Evolutionary conservation across 352 stramenopile genomes (phyloP).

Genomic region (Globisporangium camurandrum): DNA sequence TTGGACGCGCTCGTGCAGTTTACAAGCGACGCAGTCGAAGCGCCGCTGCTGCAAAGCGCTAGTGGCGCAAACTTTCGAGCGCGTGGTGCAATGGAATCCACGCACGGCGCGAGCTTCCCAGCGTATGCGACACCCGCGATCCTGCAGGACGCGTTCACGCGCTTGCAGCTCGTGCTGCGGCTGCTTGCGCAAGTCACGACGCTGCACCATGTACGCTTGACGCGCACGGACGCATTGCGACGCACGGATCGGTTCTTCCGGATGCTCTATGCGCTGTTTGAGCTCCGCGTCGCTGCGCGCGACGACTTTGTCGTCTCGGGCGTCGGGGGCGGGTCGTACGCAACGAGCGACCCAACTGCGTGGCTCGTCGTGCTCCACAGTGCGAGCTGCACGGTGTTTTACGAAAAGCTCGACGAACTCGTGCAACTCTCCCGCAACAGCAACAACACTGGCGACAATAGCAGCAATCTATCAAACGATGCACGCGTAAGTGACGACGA

Average conservation of each 20-base stretch:
- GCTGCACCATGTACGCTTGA: slow-evolving; percentile 39
- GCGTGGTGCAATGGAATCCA: background rate
- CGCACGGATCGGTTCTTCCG: slow-evolving; percentile 46
- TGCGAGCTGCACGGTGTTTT: slow-evolving; percentile 63
- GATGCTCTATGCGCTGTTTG: slow-evolving; percentile 50
- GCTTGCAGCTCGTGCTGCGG: slow-evolving; percentile 58
- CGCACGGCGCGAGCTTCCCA: slow-evolving; percentile 23
- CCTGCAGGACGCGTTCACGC: slow-evolving; percentile 74
- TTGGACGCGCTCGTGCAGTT: slow-evolving; percentile 53
- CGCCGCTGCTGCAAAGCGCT: slow-evolving; percentile 36
- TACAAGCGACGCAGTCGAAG: slow-evolving; percentile 43
- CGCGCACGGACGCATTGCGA: slow-evolving; percentile 36
- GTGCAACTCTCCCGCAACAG: slow-evolving; percentile 50
- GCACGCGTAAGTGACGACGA: slow-evolving; percentile 39
- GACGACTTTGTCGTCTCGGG: background rate
- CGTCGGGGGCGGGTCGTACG: too few species aligned
- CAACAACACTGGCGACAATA: background rate
- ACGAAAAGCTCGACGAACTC: slow-evolving; percentile 79
- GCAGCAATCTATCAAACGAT: background rate
- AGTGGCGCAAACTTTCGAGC: background rate
- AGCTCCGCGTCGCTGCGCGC: slow-evolving; percentile 16
- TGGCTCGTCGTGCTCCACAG: slow-evolving; percentile 70
- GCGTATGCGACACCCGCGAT: slow-evolving; percentile 32
- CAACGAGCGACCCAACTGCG: slow-evolving; percentile 32
- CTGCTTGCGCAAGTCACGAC: slow-evolving; percentile 61